phyloP scores from a whole-genome alignment of 306 rosid species.

The Vachellia collinsii region DNA sequence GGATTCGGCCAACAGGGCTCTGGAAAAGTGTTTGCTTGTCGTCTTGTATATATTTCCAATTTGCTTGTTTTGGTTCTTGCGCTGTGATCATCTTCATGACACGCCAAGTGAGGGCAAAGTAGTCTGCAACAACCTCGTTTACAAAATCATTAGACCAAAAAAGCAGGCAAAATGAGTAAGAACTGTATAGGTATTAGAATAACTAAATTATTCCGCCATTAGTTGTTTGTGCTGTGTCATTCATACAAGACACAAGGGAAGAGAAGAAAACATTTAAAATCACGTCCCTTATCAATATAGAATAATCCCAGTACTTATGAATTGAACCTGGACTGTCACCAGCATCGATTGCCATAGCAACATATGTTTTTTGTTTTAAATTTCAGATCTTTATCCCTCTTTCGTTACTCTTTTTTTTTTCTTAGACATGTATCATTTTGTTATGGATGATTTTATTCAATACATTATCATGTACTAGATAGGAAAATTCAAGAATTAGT shows the following conservation, averaged over 20 bases:
- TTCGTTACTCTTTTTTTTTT: too few species aligned
- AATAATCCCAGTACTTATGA: neutral
- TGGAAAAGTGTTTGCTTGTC: constrained; percentile 52
- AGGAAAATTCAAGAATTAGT: too few species aligned
- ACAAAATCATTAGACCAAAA: neutral
- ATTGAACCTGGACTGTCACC: neutral
- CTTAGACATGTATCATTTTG: too few species aligned
- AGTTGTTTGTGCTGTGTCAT: neutral
- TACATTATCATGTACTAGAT: too few species aligned
- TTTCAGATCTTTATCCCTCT: too few species aligned
- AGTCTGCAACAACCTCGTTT: constrained; percentile 29
- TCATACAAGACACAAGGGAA: neutral
- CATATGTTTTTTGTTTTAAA: too few species aligned
- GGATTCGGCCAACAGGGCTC: neutral
- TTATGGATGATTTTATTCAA: too few species aligned
- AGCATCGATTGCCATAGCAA: neutral
- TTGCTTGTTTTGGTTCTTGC: constrained; percentile 13
- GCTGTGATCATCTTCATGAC: constrained; percentile 25
- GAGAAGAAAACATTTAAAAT: neutral
- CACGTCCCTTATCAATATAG: neutral
- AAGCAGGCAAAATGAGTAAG: neutral
- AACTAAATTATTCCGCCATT: neutral
- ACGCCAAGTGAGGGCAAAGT: neutral
- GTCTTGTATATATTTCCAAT: constrained; percentile 21
- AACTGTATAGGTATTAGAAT: neutral